phyloP scores from a whole-genome alignment of 345 rosid genomes.

The Rhodamnia rubescens region DNA sequence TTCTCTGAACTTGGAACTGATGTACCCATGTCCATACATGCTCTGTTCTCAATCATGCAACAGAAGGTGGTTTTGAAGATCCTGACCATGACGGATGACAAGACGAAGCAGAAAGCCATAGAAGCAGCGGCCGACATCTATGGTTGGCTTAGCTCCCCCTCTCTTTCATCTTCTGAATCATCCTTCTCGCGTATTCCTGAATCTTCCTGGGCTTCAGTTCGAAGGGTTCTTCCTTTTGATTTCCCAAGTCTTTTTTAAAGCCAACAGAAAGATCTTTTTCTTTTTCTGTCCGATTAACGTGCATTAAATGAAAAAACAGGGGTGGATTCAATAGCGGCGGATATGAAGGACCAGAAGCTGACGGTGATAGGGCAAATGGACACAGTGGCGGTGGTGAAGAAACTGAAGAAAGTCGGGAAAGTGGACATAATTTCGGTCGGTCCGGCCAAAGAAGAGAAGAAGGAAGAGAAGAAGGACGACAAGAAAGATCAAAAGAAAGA shows the following conservation, averaged over 20 bases:
- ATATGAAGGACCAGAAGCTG: conserved; percentile 80
- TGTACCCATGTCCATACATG: not conserved
- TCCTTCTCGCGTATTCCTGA: not conserved
- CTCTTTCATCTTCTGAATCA: not conserved
- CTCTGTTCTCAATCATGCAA: not conserved
- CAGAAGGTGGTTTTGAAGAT: conserved; percentile 82
- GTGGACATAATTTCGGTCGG: conserved; percentile 83
- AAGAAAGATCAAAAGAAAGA: conserved; percentile 27
- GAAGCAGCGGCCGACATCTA: conserved; percentile 84
- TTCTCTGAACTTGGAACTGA: not conserved
- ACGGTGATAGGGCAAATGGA: conserved; percentile 88
- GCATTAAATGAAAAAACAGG: conserved; percentile 19
- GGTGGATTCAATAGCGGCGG: conserved; percentile 85
- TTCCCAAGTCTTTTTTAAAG: not conserved
- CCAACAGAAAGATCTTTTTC: not conserved
- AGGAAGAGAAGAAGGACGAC: conserved; percentile 61
- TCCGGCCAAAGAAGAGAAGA: conserved; percentile 91
- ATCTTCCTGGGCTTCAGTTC: not conserved
- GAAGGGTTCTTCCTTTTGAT: not conserved
- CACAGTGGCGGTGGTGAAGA: conserved; percentile 73
- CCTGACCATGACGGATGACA: conserved; percentile 86
- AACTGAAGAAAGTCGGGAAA: conserved; percentile 87
- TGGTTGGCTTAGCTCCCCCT: conserved; percentile 20
- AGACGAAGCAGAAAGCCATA: conserved; percentile 81
- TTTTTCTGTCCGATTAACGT: not conserved